Conservation (phyloP, 2,329 filamentous ascomycete genomes). For the Dendryphion nanum region DNA sequence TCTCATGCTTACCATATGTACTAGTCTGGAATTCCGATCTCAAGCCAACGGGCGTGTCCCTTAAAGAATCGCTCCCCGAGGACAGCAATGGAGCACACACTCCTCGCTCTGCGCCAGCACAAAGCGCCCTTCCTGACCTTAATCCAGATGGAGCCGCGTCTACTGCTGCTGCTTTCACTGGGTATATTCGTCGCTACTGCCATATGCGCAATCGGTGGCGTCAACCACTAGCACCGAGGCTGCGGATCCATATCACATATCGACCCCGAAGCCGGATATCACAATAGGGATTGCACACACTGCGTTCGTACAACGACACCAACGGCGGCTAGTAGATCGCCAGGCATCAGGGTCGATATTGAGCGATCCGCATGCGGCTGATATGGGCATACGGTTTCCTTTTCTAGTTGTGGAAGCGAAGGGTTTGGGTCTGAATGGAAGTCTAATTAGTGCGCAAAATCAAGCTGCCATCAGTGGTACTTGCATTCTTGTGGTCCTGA, state of each 20-base stretch:
- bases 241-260: background rate
- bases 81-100: too few species aligned
- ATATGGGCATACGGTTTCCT: background rate
- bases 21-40: too few species aligned
- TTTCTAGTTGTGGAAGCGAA: background rate
- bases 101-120: too few species aligned
- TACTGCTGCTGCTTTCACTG: constrained; percentile 8
- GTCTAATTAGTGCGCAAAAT: background rate
- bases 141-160: too few species aligned
- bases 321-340: background rate
- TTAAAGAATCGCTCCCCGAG: too few species aligned
- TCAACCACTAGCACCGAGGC: constrained; percentile 16
- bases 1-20: too few species aligned
- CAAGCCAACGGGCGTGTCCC: too few species aligned
- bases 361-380: background rate
- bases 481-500: background rate
- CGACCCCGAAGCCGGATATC: background rate
- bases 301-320: background rate
- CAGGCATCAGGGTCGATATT: background rate
- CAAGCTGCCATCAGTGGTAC: too few species aligned
- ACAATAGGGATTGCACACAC: background rate
- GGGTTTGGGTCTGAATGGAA: background rate
- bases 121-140: too few species aligned
- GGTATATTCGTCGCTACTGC: constrained; percentile 13
- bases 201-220: constrained; percentile 11